Conservation (phyloP, 345 rosid genomes). For the Brassica juncea region DNA sequence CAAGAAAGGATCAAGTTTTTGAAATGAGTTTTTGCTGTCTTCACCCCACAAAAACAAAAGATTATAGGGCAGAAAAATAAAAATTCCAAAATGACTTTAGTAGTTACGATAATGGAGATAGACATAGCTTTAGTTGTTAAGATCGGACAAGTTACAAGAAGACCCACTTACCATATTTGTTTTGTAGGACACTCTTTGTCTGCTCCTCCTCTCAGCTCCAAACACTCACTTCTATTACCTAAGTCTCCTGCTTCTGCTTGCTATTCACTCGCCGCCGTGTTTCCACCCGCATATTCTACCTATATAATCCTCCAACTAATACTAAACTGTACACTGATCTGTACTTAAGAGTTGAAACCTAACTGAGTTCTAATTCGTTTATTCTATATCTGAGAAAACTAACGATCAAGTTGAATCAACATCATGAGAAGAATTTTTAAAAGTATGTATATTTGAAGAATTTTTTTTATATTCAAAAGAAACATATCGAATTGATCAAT, state of each 20-base stretch:
- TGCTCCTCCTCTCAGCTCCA: background rate
- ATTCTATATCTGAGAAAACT: background rate
- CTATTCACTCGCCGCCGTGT: conserved; percentile 22
- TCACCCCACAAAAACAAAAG: conserved; percentile 17
- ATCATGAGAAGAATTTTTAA: background rate
- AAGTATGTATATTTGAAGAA: no score
- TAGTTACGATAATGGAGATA: conserved; percentile 40
- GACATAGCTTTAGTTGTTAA: conserved; percentile 43
- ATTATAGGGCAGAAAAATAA: background rate
- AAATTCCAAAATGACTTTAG: conserved; percentile 28
- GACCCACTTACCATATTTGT: conserved; percentile 35
- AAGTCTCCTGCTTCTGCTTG: conserved; percentile 24
- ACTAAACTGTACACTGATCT: background rate
- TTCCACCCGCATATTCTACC: background rate
- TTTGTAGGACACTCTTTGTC: conserved; percentile 39
- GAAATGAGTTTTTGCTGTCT: conserved; percentile 4
- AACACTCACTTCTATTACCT: conserved; percentile 2
- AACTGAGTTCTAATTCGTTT: background rate
- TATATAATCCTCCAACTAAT: background rate
- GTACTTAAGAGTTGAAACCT: background rate
- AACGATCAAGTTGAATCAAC: background rate
- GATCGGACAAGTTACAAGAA: conserved; percentile 35
- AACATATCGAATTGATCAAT: no score
- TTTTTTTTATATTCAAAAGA: no score
- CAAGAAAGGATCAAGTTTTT: background rate